Base-by-base conservation (phyloP, 805 yeast species). In the Sugiyamaella marilandica region DNA sequence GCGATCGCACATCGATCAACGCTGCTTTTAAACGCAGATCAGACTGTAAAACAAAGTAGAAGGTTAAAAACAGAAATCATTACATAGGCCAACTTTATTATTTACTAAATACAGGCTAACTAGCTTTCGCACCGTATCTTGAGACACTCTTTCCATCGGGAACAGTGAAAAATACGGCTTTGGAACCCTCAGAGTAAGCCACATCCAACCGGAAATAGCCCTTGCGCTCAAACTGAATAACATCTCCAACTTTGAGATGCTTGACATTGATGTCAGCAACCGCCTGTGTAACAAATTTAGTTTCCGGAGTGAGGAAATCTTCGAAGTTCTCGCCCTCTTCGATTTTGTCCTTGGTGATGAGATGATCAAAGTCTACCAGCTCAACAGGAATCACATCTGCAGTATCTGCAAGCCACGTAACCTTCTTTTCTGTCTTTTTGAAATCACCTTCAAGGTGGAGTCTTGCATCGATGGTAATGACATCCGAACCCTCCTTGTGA, bases 141-240 rank as follows among this genome's bases (percentile, higher is more conserved):
- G 83, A 83, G 41, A 83, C 85, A 51, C 84, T 70, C 74, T 91
- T 92, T 69, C 98, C 98, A 70, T 92, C 98, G 57, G 98, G 98
- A 63, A 92, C 89, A 59, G 96, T 85, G 74, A 86, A 92, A 77
- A 92, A 85, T 48, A 85, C 84, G 57, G 82, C 84, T 57, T 82
- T 81, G 62, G 81, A 74, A 53, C 83, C 86, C 9, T 19, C 26
- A 11, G 39, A 13, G 60, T 62, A 64, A 54, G 71, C 65, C 58
- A 74, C 60, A 62, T 92, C 98, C 56, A 91, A 76, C 68, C 94
- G 82, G 82, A 74, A 92, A 78, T 89, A 92, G 63, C 98, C 98
- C 76, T 92, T 92, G 78, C 98, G 87, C 75, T 92, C 98, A 61
- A 92, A 90, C 75, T 92, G 98, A 62, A 92, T 82, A 54, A 91